phyloP scores from a whole-genome alignment of 192 early-diverging fungal species.

The Mortierella antarctica region DNA sequence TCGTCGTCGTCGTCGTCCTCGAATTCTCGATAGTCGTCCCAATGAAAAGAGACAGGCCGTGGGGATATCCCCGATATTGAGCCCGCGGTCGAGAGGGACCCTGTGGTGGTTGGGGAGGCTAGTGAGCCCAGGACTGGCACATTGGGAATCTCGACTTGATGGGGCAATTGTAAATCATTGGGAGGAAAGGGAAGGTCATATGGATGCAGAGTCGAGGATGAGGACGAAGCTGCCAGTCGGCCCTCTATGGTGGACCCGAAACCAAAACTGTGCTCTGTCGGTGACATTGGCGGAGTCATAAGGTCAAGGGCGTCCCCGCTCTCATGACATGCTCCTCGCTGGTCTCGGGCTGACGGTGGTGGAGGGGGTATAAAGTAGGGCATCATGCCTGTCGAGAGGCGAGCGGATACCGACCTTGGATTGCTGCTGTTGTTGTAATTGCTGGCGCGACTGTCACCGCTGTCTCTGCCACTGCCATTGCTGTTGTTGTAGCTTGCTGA shows the following conservation, averaged over 20 bases:
- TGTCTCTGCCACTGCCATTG: conserved; percentile 1
- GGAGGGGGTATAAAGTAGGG: conserved; percentile 47
- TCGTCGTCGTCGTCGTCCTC: conserved; percentile 23
- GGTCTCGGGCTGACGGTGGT: conserved; percentile 9
- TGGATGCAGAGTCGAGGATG: not conserved
- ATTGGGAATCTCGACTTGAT: not conserved
- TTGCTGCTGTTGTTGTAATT: not conserved
- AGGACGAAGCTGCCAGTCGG: conserved; percentile 17
- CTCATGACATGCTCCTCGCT: conserved; percentile 2
- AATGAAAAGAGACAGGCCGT: conserved; percentile 39
- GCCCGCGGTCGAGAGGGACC: conserved; percentile 2
- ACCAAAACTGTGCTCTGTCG: conserved; percentile 36
- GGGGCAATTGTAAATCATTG: conserved; percentile 7
- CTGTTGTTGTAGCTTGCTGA: conserved; percentile 4
- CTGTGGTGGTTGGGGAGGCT: conserved; percentile 6
- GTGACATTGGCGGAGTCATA: conserved; percentile 53
- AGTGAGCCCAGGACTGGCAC: not conserved
- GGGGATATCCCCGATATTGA: conserved; percentile 14
- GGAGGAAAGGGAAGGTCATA: not conserved
- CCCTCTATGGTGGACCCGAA: conserved; percentile 31
- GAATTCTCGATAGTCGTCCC: conserved; percentile 34
- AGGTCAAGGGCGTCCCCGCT: conserved; percentile 16
- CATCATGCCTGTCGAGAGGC: conserved; percentile 45
- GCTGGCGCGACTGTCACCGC: not conserved
- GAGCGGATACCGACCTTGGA: conserved; percentile 36